Evolutionary conservation across 331 rosid species (phyloP).

Genomic region (Rosa hybrid): DNA sequence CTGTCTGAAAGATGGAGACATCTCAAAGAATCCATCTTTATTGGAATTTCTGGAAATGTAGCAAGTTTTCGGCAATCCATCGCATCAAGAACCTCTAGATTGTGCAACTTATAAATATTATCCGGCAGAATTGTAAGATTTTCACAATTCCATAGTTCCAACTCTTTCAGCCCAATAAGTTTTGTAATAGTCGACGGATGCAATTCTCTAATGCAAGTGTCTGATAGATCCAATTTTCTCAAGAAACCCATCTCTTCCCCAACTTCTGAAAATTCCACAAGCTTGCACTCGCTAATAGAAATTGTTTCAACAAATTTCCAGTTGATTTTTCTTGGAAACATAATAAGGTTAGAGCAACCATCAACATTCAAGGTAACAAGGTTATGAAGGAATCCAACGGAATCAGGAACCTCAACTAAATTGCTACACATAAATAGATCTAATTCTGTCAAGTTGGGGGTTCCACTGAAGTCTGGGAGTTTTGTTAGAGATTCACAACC

Average conservation of each 20-base stretch:
- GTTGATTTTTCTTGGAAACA: background rate
- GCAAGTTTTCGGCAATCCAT: background rate
- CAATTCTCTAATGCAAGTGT: background rate
- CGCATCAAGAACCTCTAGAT: background rate
- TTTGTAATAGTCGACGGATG: background rate
- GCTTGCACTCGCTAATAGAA: background rate
- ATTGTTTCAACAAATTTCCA: too few species aligned
- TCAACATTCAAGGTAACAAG: too few species aligned
- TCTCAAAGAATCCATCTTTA: constrained; percentile 1
- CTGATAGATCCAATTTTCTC: background rate
- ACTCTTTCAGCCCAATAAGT: background rate
- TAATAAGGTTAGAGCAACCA: background rate
- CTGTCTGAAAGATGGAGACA: too few species aligned
- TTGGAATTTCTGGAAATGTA: too few species aligned
- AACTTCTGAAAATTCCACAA: background rate
- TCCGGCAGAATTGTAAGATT: background rate
- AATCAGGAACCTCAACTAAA: too few species aligned
- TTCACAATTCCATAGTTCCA: background rate
- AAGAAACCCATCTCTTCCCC: background rate
- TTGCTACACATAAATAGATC: too few species aligned
- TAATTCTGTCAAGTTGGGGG: too few species aligned
- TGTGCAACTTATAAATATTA: background rate
- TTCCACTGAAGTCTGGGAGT: too few species aligned
- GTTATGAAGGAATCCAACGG: too few species aligned
- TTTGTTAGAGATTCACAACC: too few species aligned